These are phyloP conservation scores for Dillenia turbinata DNA, from an alignment of 164 flowering plant genomes.

Conservation along the genomic window DNA sequence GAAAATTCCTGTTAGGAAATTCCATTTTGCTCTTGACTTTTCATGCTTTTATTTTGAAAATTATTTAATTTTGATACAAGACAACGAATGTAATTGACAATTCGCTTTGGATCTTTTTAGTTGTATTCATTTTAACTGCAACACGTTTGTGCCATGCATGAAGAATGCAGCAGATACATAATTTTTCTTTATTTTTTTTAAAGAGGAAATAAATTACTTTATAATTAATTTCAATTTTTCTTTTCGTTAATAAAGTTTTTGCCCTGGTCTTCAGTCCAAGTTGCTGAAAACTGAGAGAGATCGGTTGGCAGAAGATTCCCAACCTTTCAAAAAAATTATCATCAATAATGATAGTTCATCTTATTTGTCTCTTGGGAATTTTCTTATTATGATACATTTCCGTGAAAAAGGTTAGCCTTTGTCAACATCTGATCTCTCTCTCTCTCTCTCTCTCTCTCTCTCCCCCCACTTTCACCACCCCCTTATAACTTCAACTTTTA, in stretches of 20 bases:
- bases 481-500: neutral
- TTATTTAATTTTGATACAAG: no score
- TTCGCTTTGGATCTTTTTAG: no score
- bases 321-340: neutral
- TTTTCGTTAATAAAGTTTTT: no score
- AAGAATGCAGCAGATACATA: no score
- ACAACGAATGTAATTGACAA: no score
- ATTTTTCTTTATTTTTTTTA: neutral
- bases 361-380: neutral
- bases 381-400: neutral
- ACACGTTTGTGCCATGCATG: conserved; percentile 1
- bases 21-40: no score
- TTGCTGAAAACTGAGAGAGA: no score
- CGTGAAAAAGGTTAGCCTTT: neutral
- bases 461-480: no score
- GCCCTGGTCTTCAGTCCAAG: no score
- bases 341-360: conserved; percentile 1
- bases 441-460: neutral
- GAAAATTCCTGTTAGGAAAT: no score
- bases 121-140: no score
- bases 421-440: neutral
- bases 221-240: neutral
- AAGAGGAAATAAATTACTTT: neutral
- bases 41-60: no score
- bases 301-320: neutral